phyloP scores from a whole-genome alignment of 257 asterid genomes.

The Lavandula angustifolia region DNA sequence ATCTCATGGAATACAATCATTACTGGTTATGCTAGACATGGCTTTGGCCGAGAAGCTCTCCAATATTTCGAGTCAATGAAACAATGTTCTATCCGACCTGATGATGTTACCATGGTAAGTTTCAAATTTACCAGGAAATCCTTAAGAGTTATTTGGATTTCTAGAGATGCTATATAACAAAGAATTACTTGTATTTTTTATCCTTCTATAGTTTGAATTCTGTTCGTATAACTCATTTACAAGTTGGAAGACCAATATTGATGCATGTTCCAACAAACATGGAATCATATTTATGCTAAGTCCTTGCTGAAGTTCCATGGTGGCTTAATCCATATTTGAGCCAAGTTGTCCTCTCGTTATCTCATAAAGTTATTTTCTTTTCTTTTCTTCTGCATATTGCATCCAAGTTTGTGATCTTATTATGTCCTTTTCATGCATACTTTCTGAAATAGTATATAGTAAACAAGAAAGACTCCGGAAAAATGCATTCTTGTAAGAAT shows the following conservation, averaged over 20 bases:
- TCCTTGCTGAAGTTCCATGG: not conserved
- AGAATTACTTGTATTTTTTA: not conserved
- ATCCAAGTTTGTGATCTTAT: too few relatives aligned
- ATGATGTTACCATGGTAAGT: slow-evolving; percentile 88
- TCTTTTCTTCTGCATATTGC: not conserved
- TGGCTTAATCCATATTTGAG: slow-evolving; percentile 11
- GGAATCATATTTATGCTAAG: not conserved
- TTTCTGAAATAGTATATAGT: not conserved
- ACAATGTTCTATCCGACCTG: slow-evolving; percentile 53
- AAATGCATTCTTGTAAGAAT: not conserved
- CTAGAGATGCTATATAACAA: not conserved
- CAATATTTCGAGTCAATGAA: slow-evolving; percentile 66
- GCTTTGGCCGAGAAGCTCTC: slow-evolving; percentile 77
- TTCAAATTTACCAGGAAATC: not conserved
- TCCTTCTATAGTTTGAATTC: not conserved
- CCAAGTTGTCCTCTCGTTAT: not conserved
- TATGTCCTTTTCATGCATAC: not conserved
- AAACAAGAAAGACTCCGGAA: not conserved
- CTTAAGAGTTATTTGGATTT: not conserved
- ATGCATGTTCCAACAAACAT: not conserved
- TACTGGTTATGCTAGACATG: slow-evolving; percentile 89
- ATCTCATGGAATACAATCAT: slow-evolving; percentile 95
- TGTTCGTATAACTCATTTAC: not conserved
- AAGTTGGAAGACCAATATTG: slow-evolving; percentile 14
- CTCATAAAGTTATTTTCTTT: not conserved